These are phyloP conservation scores for Boletales sp. DNA, from an alignment of 768 basidiomycete species.

Conservation along the genomic window DNA sequence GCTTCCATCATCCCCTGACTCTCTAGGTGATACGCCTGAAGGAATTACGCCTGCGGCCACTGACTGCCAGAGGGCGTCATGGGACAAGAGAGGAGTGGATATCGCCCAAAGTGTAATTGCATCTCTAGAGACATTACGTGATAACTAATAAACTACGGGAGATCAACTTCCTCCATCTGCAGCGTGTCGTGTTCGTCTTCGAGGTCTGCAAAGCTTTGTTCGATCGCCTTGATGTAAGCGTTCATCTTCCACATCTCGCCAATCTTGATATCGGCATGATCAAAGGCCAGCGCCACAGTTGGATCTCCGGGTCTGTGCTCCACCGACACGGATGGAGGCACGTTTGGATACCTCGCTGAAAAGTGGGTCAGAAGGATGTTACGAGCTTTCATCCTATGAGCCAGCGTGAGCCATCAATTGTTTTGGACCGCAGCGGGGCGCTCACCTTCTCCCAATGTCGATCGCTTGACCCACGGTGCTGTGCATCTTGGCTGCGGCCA, in stretches of 20 bases:
- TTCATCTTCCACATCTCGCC: constrained; percentile 85
- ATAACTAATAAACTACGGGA: constrained; percentile 14
- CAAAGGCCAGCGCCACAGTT: constrained; percentile 74
- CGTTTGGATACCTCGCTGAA: constrained; percentile 88
- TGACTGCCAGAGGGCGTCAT: constrained; percentile 8
- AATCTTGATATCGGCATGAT: constrained; percentile 67
- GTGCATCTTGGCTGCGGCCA: constrained; percentile 77
- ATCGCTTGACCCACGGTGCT: constrained; percentile 91
- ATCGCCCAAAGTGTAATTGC: constrained; percentile 48
- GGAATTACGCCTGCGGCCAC: neutral
- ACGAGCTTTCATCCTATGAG: constrained; percentile 73
- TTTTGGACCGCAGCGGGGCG: neutral
- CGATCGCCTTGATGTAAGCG: constrained; percentile 70
- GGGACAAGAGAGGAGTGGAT: constrained; percentile 37
- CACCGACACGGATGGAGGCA: constrained; percentile 49
- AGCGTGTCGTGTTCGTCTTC: constrained; percentile 37
- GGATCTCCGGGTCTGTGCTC: constrained; percentile 33
- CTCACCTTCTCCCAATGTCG: constrained; percentile 65
- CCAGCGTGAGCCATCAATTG: neutral
- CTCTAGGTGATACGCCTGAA: constrained; percentile 9
- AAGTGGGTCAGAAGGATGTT: constrained; percentile 93
- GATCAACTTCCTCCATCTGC: constrained; percentile 13
- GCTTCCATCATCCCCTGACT: constrained; percentile 21
- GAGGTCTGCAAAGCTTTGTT: constrained; percentile 56
- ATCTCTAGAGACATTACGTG: constrained; percentile 42